Base-by-base conservation (phyloP, 108 stramenopile genomes). In the Aurantiochytrium sp. region DNA sequence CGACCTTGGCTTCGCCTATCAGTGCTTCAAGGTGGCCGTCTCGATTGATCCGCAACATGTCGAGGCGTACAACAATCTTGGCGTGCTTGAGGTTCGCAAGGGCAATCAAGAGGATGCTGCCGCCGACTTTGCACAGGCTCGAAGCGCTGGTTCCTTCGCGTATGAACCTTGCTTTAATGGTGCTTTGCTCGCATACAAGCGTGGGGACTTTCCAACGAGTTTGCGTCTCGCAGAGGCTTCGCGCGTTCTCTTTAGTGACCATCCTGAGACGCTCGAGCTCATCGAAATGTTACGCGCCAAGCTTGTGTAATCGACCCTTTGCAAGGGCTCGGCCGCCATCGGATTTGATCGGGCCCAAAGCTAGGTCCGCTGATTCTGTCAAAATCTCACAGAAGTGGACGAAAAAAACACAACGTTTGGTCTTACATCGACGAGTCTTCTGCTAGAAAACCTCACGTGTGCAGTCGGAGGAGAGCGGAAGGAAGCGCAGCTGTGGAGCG, bases 1-100 rank as follows among this genome's bases (percentile, higher is more conserved):
- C 45, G 95, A 95, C 91, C 18, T 94, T 14, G 93, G 90, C 49
- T n/a, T 94, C 23, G 95, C 94, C 2, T 92, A 94, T 59, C 93
- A 95, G 76, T 91, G 92, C 5, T 91, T 95, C 88, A 93, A 94
- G 69, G 87, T 95, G 2, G 91, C 94, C 19, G 43, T 93, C 21
- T 60, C 93, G 0, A 58, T 92, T 6, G 92, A 95, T 87, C 29
- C 45, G 4, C 43, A 72, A 51, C 93, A 94, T 76, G 93, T 89
- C 4, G 95, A 95, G 59, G 58, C 90, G 49, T 88, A 87, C 87
- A 91, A 88, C 60, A 95, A 95, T 58, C 90, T 95, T 5, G 95
- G 92, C 23, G 92, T 94, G 4, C 92, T 95, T 14, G 93, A 94
- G 88, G 60, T 94, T 23, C 71, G 93, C 43, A 91, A 92, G 45